phyloP scores from a whole-genome alignment of 371 early-diverging fungal genomes.

The Amoeboaphelidium protococcarum region DNA sequence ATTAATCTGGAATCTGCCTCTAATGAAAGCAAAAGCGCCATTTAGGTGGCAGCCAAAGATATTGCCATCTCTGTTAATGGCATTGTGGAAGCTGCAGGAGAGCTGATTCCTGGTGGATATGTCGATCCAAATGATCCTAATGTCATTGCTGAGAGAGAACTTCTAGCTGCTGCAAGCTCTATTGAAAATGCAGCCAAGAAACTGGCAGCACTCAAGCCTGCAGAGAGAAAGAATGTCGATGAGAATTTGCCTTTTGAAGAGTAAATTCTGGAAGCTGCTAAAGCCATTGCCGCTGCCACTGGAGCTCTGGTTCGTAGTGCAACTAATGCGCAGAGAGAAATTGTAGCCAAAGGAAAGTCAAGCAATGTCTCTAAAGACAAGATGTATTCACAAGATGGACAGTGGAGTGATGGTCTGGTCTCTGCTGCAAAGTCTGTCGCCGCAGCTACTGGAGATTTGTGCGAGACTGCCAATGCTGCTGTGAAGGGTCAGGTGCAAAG shows the following conservation, averaged over 20 bases:
- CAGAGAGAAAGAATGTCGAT: conserved; percentile 6
- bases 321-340: conserved; percentile 19
- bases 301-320: conserved; percentile 20
- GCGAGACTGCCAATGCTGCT: conserved; percentile 16
- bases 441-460: conserved; percentile 14
- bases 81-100: conserved; percentile 8
- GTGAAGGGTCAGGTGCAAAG: conserved; percentile 13
- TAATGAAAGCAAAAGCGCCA: conserved; percentile 4
- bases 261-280: conserved; percentile 17
- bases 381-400: conserved; percentile 21
- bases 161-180: conserved; percentile 16
- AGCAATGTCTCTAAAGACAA: conserved; percentile 1
- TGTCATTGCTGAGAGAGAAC: conserved; percentile 21
- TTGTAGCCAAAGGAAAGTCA: conserved; percentile 9
- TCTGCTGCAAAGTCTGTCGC: conserved; percentile 21
- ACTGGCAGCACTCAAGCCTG: conserved; percentile 10
- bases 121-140: conserved; percentile 21
- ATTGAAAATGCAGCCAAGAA: conserved; percentile 21
- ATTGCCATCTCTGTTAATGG: conserved; percentile 12
- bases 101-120: conserved; percentile 16
- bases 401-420: conserved; percentile 26
- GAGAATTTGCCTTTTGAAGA: conserved; percentile 17
- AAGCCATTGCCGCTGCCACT: conserved; percentile 19
- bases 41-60: conserved; percentile 11
- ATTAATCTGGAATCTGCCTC: conserved; percentile 5